Evolutionary conservation across 345 rosid genomes (phyloP), one percentile per base, ranked within the genome.

Genomic region (Ricinus communis): DNA sequence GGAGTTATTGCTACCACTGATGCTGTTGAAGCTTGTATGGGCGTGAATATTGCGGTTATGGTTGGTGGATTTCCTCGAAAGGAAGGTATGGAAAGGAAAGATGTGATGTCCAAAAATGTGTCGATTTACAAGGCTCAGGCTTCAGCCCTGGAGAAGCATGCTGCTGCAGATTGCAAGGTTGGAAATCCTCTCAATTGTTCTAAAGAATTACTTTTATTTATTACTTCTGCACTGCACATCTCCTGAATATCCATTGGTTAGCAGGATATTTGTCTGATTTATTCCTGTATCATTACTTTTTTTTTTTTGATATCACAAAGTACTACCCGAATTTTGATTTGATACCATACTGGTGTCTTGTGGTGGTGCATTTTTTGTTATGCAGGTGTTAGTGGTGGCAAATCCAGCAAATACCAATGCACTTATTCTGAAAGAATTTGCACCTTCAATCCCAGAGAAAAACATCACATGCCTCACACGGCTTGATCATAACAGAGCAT

Each of bases 391-490:
- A 22, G 90, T 90, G 56, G 87, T 93, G 53, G 87, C 98, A 2
- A 89, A 93, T 70, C 98, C 98, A 5, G 94, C 98, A 46, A 93
- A 93, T 79, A 91, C 96, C 40, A 93, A 91, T 63, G 97, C 97
- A 52, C 74, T 88, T 33, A 81, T 91, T 31, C 76, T 91, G 76
- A 93, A 90, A 70, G 94, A 90, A 77, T 93, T 80, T 57, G 94
- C 97, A 4, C 89, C 97, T 66, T 93, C 95, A 5, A 86, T 93
- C 72, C 94, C 88, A 0, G 87, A 78, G 65, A 87, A 90, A 65
- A 91, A 90, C 82, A 87, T 90, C 73, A 88, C 94, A 10, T 93
- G 98, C 64, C 80, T 93, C 2, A 88, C 96, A 10, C 77, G 96
- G 5, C 93, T 93, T 2, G 97, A 93, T 72, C 98, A 91, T 49